These are phyloP conservation scores for Nicotiana obtusifolia DNA, from an alignment of 257 asterid species.

Conservation along the genomic window DNA sequence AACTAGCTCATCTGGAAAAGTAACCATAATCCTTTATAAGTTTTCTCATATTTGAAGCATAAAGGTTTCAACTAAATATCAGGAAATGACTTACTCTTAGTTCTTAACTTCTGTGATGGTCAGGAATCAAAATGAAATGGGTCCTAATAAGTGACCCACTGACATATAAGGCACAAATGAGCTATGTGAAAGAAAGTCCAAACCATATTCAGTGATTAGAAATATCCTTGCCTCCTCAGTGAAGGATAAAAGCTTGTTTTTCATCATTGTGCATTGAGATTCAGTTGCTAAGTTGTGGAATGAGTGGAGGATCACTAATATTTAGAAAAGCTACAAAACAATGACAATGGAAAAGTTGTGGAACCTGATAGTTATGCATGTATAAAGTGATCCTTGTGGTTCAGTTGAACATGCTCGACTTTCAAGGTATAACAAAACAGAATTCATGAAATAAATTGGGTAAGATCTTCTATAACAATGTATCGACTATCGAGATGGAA, in stretches of 20 bases:
- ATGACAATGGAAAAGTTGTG: not conserved
- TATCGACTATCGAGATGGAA: not conserved
- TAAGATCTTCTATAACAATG: not conserved
- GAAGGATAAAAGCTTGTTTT: not conserved
- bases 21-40: not conserved
- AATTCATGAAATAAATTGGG: not conserved
- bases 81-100: not conserved
- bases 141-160: not conserved
- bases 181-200: not conserved
- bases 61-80: not conserved
- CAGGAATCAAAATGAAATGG: not conserved
- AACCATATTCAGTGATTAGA: not conserved
- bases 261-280: not conserved
- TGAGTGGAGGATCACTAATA: not conserved
- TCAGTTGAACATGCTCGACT: not conserved
- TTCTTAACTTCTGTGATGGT: not conserved
- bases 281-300: not conserved
- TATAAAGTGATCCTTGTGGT: not conserved
- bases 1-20: not conserved
- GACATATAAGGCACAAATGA: not conserved
- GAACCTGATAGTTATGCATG: not conserved
- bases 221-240: not conserved
- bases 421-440: not conserved
- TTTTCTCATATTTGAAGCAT: not conserved
- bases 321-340: not conserved